Evolutionary conservation across 441 rosid genomes (phyloP).

Genomic region (Rhodomyrtus psidioides): DNA sequence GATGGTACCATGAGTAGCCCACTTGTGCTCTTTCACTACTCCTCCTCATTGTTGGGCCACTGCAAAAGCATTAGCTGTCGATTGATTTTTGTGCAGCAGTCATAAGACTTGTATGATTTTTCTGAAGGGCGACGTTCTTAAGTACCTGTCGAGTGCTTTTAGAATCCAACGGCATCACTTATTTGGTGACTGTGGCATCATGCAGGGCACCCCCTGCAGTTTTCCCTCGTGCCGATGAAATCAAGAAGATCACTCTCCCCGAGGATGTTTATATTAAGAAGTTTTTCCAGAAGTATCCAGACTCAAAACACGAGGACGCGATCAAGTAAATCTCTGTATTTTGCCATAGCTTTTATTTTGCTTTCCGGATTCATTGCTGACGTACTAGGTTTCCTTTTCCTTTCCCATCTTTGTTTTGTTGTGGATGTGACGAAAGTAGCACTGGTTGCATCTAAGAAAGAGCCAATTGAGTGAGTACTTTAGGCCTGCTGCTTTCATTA

Average conservation of each 20-base stretch:
- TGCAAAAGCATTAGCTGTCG: not conserved
- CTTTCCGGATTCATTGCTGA: not conserved
- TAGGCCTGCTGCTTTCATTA: not conserved
- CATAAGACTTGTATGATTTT: not conserved
- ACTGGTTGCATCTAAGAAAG: not conserved
- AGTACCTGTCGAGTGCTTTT: not conserved
- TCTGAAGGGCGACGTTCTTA: not conserved
- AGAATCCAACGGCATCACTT: not conserved
- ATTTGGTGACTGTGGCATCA: not conserved
- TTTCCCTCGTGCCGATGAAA: slow-evolving; percentile 57
- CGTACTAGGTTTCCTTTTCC: not conserved
- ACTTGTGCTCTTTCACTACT: not conserved
- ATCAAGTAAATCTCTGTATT: slow-evolving; percentile 30
- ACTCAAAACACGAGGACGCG: slow-evolving; percentile 46
- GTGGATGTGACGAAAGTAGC: not conserved
- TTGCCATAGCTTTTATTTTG: not conserved
- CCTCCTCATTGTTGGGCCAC: not conserved
- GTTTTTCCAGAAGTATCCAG: slow-evolving; percentile 53
- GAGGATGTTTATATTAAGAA: slow-evolving; percentile 65
- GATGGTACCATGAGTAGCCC: not conserved
- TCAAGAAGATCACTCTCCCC: slow-evolving; percentile 58
- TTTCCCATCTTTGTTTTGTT: not conserved
- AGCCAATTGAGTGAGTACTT: not conserved
- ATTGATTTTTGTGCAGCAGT: not conserved
- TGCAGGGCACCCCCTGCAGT: slow-evolving; percentile 74